Evolutionary conservation across 169 alveolate species (phyloP).

Genomic region (Cyclospora cayetanensis): DNA sequence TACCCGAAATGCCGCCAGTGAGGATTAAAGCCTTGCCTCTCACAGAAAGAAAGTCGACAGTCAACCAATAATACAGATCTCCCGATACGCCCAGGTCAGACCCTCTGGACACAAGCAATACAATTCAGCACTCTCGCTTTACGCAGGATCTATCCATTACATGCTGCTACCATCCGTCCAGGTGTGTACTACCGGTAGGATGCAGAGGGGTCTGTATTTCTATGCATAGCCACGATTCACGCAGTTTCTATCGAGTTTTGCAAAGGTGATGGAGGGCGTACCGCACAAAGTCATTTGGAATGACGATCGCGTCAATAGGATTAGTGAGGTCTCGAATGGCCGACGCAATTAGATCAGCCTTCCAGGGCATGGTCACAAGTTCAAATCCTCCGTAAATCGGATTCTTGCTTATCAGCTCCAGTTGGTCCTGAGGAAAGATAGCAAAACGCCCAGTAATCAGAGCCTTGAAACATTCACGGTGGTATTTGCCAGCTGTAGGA

Average conservation of each 20-base stretch:
- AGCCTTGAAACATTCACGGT: no score
- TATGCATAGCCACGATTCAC: no score
- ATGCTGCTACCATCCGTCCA: no score
- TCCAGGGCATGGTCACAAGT: slow-evolving; percentile 23
- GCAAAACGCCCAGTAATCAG: no score
- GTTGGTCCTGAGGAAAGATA: slow-evolving; percentile 22
- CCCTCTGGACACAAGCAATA: slow-evolving; percentile 40
- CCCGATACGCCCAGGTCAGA: slow-evolving; percentile 37
- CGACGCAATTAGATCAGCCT: background rate
- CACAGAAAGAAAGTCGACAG: slow-evolving; percentile 37
- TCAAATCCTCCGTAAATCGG: slow-evolving; percentile 39
- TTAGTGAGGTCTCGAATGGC: background rate
- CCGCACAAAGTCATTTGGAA: slow-evolving; percentile 20
- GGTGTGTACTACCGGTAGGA: no score
- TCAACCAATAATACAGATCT: slow-evolving; percentile 60
- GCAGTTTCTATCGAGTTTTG: no score
- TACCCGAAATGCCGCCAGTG: slow-evolving; percentile 44
- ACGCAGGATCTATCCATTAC: no score
- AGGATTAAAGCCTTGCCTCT: slow-evolving; percentile 44
- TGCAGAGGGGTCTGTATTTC: no score
- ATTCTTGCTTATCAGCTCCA: background rate
- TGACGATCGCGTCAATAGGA: slow-evolving; percentile 22
- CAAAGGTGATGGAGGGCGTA: no score
- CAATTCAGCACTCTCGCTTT: no score
- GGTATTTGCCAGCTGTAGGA: no score